These are phyloP conservation scores for Flammula alnicola DNA, from an alignment of 1,284 basidiomycete genomes.

Conservation along the genomic window DNA sequence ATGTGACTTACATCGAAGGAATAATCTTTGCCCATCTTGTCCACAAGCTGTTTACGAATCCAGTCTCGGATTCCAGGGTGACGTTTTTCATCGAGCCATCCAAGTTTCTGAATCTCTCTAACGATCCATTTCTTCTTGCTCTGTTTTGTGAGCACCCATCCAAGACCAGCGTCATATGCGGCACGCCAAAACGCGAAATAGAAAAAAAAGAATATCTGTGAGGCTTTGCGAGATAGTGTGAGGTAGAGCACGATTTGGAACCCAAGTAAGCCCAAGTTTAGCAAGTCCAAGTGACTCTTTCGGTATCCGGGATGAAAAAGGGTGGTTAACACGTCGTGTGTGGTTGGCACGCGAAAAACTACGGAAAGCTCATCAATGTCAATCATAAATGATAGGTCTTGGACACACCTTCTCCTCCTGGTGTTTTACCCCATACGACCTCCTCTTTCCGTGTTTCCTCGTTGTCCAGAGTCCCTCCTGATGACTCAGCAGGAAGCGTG, in stretches of 20 bases:
- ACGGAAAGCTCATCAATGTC: slow-evolving; percentile 8
- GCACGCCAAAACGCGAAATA: slow-evolving; percentile 95
- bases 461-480: slow-evolving; percentile 10
- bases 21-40: slow-evolving; percentile 95
- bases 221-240: slow-evolving; percentile 57
- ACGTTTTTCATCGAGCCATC: slow-evolving; percentile 85
- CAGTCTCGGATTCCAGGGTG: slow-evolving; percentile 72
- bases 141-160: slow-evolving; percentile 93
- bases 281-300: slow-evolving; percentile 90
- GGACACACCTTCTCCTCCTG: slow-evolving; percentile 73
- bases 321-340: slow-evolving; percentile 92
- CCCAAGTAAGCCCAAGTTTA: slow-evolving; percentile 82
- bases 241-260: slow-evolving; percentile 83
- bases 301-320: slow-evolving; percentile 88
- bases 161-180: slow-evolving; percentile 92
- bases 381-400: slow-evolving; percentile 12
- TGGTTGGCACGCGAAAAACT: slow-evolving; percentile 96
- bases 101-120: slow-evolving; percentile 73
- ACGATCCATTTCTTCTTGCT: slow-evolving; percentile 96
- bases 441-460: slow-evolving; percentile 46
- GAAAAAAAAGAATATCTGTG: slow-evolving; percentile 75
- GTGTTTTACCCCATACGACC: slow-evolving; percentile 74
- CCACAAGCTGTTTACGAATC: slow-evolving; percentile 86
- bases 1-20: slow-evolving; percentile 77
- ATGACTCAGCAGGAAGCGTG: slow-evolving; percentile 17